Conservation (phyloP, 257 asterid species). For the Linderniella brevidens region DNA sequence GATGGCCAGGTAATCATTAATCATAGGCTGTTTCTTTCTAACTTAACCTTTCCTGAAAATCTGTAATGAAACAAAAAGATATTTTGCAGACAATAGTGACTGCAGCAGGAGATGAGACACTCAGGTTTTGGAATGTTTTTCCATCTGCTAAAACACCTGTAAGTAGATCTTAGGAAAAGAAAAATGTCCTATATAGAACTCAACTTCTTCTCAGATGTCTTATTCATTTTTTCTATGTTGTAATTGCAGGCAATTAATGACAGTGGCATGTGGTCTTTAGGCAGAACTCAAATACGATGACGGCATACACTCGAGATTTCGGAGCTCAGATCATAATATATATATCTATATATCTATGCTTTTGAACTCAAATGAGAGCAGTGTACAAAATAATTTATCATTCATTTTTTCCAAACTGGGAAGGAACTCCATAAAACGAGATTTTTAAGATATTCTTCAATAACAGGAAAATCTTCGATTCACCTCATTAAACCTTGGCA, state of each 20-base stretch:
- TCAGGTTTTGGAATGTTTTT: slow-evolving; percentile 83
- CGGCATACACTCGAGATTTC: no score
- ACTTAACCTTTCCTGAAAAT: background rate
- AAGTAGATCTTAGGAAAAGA: no score
- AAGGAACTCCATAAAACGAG: no score
- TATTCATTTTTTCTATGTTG: no score
- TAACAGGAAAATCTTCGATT: background rate
- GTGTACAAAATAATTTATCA: no score
- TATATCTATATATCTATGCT: no score
- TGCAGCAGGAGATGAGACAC: slow-evolving; percentile 96
- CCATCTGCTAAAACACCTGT: slow-evolving; percentile 79
- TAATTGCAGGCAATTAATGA: slow-evolving; percentile 28
- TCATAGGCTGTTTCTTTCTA: background rate
- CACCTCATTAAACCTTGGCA: slow-evolving; percentile 33
- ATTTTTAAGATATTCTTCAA: no score
- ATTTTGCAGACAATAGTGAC: slow-evolving; percentile 79
- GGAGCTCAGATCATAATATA: no score
- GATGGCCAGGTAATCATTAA: slow-evolving; percentile 73
- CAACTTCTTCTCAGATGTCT: no score
- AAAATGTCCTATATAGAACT: no score
- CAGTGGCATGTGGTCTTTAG: slow-evolving; percentile 83
- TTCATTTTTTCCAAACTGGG: no score
- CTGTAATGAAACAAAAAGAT: background rate
- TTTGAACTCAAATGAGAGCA: no score
- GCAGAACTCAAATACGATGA: slow-evolving; percentile 52